Evolutionary conservation across 257 asterid genomes (phyloP), one percentile per base, ranked within the genome.

Genomic region (Capsicum baccatum): DNA sequence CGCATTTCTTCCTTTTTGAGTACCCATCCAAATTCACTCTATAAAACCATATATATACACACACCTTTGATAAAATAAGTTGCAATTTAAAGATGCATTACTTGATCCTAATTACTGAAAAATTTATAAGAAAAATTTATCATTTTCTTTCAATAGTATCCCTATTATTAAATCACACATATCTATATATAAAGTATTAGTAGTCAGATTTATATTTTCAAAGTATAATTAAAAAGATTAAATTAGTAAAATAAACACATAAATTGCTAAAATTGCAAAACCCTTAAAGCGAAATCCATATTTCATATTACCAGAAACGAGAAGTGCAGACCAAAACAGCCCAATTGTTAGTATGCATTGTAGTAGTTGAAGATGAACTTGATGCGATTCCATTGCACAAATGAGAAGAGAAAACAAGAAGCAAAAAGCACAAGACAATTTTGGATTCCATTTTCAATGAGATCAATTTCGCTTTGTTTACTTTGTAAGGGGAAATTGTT

Each of bases 301-400:
- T 17, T 17, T 8, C 66, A 67, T 58, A 52, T 37, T 91, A 96
- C 99, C 99, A 95, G 91, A 97, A 97, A 83, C 98, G 98, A 69
- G 99, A 97, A 85, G 99, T 95, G 85, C 99, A 95, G 70, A 97
- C 99, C 83, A 95, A 92, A 37, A 97, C 90, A 9, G 98, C 99
- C 98, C 98, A 97, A 69, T 97, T 97, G 88, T 97, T 95, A 62
- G 99, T 97, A 90, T 95, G 99, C 98, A 92, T 94, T 17, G 97
- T 16, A 69, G 79, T 91, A 70, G 95, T 89, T 84, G 64, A 76
- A 19, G 95, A 90, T 54, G 87, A 84, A 84, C 83, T 80, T 80
- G 88, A 83, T 6, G 80, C 35, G 9, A 83, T 56, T 80, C 68
- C 80, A 54, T 58, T 33, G 67, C 48, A 33, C 50, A 82, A 6